These are phyloP conservation scores for Favolaschia claudopus DNA, from an alignment of 768 basidiomycete genomes.

Conservation along the genomic window DNA sequence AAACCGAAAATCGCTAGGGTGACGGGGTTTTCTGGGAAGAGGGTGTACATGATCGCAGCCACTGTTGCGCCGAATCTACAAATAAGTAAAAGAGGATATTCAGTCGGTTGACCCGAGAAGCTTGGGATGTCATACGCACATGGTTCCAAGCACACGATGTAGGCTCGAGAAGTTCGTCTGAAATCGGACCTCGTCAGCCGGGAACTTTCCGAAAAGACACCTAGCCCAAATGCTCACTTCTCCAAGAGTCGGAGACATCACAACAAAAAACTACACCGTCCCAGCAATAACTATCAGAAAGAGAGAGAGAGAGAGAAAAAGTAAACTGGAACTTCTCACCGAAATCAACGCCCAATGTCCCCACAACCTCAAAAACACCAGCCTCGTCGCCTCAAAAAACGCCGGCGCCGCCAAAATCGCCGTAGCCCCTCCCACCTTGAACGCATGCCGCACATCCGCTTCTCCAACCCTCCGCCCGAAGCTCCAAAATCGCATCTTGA, in stretches of 20 bases:
- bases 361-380: constrained; percentile 79
- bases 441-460: constrained; percentile 82
- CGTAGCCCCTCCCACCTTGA: constrained; percentile 87
- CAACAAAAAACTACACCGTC: constrained; percentile 85
- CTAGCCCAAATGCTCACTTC: constrained; percentile 56
- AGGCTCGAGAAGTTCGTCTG: constrained; percentile 88
- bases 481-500: constrained; percentile 78
- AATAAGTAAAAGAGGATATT: no score
- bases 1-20: constrained; percentile 86
- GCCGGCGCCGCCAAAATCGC: constrained; percentile 88
- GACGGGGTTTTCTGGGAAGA: constrained; percentile 79
- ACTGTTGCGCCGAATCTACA: constrained; percentile 80
- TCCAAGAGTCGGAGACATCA: constrained; percentile 90
- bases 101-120: constrained; percentile 10
- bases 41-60: constrained; percentile 73
- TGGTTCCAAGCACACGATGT: constrained; percentile 85
- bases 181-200: constrained; percentile 9
- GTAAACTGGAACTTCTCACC: constrained; percentile 57
- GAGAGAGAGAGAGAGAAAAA: neutral
- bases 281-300: constrained; percentile 14
- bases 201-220: neutral
- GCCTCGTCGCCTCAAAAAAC: constrained; percentile 83
- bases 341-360: constrained; percentile 98
- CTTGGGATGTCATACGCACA: constrained; percentile 56
- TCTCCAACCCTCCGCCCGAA: constrained; percentile 70